Conservation (phyloP, 441 rosid genomes). For the Lepidium campestre region DNA sequence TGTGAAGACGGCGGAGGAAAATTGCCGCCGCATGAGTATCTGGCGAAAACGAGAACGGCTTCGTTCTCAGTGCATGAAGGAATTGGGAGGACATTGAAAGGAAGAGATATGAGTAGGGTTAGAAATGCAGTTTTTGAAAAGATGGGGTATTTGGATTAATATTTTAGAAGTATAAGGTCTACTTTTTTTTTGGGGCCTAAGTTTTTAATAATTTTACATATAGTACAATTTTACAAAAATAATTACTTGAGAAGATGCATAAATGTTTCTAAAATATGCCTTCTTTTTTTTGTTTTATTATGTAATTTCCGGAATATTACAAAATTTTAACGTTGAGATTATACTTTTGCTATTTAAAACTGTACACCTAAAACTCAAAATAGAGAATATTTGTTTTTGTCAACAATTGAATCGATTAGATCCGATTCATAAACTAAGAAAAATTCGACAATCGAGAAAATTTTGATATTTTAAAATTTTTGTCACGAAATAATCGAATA, state of each 20-base stretch:
- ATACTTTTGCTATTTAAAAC: neutral
- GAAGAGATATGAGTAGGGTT: constrained; percentile 50
- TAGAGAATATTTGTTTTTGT: neutral
- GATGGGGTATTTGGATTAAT: constrained; percentile 50
- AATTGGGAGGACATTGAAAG: constrained; percentile 53
- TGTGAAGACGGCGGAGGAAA: constrained; percentile 27
- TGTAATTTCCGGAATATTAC: neutral
- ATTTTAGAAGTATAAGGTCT: neutral
- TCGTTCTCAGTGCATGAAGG: constrained; percentile 57
- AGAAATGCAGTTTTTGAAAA: constrained; percentile 55
- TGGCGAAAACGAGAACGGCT: constrained; percentile 38
- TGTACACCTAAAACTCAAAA: neutral
- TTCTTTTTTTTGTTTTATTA: neutral
- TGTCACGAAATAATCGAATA: no score
- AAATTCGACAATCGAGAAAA: no score
- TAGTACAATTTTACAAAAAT: neutral
- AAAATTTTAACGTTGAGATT: neutral
- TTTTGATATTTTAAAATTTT: no score
- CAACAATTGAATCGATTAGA: no score
- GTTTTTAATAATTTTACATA: neutral
- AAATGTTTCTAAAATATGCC: neutral
- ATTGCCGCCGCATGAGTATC: constrained; percentile 55
- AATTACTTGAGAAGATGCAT: constrained; percentile 1
- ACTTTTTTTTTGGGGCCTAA: neutral
- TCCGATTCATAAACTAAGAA: no score